Evolutionary conservation across 768 basidiomycete genomes (phyloP).

Genomic region (Macrolepiota fuliginosa): DNA sequence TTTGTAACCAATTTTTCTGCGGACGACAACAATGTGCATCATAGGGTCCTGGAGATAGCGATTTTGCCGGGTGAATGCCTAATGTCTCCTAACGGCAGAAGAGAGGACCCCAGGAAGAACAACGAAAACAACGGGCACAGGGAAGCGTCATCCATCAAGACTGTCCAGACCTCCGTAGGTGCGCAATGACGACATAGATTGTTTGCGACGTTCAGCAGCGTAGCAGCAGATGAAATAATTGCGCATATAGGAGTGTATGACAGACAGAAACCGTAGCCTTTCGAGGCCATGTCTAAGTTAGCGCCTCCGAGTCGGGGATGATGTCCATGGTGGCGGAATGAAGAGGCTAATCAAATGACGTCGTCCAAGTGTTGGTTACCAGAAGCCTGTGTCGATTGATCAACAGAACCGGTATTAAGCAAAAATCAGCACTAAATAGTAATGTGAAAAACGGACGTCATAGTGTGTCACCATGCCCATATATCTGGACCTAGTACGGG

Average conservation of each 20-base stretch:
- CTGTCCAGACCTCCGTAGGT: not conserved
- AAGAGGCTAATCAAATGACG: not conserved
- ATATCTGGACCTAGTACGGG: not conserved
- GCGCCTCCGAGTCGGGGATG: constrained; percentile 12
- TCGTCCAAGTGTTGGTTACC: not conserved
- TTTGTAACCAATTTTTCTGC: not conserved
- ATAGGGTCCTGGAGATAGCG: constrained; percentile 12
- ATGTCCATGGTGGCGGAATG: not conserved
- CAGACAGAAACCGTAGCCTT: not conserved
- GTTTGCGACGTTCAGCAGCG: not conserved
- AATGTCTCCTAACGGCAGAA: not conserved
- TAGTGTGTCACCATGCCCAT: not conserved
- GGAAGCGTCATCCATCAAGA: constrained; percentile 5
- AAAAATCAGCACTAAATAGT: not conserved
- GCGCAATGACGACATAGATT: constrained; percentile 3
- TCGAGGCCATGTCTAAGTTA: not conserved
- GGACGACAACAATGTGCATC: not conserved
- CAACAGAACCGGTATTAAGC: not conserved
- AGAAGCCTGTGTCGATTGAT: not conserved
- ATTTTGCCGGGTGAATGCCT: not conserved
- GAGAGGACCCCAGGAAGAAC: constrained; percentile 6
- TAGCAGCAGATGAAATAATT: not conserved
- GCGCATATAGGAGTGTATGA: not conserved
- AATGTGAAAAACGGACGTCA: not conserved
- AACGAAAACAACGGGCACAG: not conserved